A percentile compares a stretch with the other conserved stretches of the same genome.
phyloP scores from a whole-genome alignment of 805 yeast species.

The Ogataea zsoltii region DNA sequence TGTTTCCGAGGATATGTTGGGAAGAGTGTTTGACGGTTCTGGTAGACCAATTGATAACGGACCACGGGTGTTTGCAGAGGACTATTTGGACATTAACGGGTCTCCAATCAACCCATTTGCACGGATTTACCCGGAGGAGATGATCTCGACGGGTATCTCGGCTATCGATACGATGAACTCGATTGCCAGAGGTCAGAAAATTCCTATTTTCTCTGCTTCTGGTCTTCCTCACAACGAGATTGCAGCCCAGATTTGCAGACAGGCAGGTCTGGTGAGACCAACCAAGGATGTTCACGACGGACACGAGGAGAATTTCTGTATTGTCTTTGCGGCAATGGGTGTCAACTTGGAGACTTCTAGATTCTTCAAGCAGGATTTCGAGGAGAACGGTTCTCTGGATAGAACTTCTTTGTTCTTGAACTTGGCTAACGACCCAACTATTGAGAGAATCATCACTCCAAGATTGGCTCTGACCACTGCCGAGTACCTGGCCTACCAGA shows the following conservation, averaged over 20 bases:
- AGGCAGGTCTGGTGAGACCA: constrained; percentile 98
- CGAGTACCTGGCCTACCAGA: constrained; percentile 97
- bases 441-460: constrained; percentile 99
- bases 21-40: constrained; percentile 98
- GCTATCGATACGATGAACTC: constrained; percentile 99
- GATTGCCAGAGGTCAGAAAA: constrained; percentile 99
- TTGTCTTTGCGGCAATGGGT: constrained; percentile 99
- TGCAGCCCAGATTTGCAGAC: constrained; percentile 99
- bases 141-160: constrained; percentile 98
- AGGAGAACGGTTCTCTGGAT: constrained; percentile 97
- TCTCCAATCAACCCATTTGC: constrained; percentile 98
- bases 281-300: constrained; percentile 99
- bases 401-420: constrained; percentile 96
- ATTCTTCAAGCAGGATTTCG: constrained; percentile 98
- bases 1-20: constrained; percentile 95
- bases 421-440: constrained; percentile 98
- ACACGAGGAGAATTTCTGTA: constrained; percentile 98
- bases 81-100: constrained; percentile 96
- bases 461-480: constrained; percentile 98
- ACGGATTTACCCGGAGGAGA: constrained; percentile 98
- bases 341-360: constrained; percentile 97
- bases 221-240: constrained; percentile 99
- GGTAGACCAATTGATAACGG: constrained; percentile 99
- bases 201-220: constrained; percentile 98
- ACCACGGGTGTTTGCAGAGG: constrained; percentile 98